A percentile compares a stretch with the other conserved stretches of the same genome.
phyloP scores from a whole-genome alignment of 2,329 filamentous ascomycete species.

The Zymoseptoria tritici region DNA sequence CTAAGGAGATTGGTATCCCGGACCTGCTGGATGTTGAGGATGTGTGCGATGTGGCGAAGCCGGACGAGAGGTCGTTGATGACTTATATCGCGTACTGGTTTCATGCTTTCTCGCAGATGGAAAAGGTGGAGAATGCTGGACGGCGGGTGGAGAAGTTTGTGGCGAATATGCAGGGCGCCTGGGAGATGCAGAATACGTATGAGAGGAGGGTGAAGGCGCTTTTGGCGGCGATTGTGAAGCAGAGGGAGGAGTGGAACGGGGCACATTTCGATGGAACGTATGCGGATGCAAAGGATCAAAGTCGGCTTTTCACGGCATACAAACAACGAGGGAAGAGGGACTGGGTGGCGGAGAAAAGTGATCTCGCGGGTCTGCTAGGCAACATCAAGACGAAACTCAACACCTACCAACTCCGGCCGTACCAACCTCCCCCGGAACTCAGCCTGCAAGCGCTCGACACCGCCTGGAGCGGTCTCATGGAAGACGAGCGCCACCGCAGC shows the following conservation, averaged over 20 bases:
- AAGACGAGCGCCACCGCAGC: conserved; percentile 78
- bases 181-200: conserved; percentile 98
- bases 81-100: conserved; percentile 99
- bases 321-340: conserved; percentile 84
- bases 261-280: conserved; percentile 88
- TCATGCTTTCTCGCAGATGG: conserved; percentile 98
- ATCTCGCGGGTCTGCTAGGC: conserved; percentile 82
- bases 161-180: conserved; percentile 96
- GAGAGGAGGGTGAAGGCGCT: conserved; percentile 84
- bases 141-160: conserved; percentile 97
- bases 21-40: conserved; percentile 95
- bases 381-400: conserved; percentile 99
- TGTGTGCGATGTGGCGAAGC: conserved; percentile 91
- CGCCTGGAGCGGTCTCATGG: conserved; percentile 73
- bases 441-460: conserved; percentile 73
- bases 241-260: conserved; percentile 68
- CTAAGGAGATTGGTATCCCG: conserved; percentile 93
- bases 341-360: conserved; percentile 97
- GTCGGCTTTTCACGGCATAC: conserved; percentile 73
- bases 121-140: conserved; percentile 95
- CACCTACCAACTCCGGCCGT: conserved; percentile 84
- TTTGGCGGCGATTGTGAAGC: conserved; percentile 63
- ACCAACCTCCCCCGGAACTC: conserved; percentile 79
- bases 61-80: conserved; percentile 95
- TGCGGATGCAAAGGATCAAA: conserved; percentile 81